phyloP scores from a whole-genome alignment of 805 yeast species.

The Wickerhamiella azyma region DNA sequence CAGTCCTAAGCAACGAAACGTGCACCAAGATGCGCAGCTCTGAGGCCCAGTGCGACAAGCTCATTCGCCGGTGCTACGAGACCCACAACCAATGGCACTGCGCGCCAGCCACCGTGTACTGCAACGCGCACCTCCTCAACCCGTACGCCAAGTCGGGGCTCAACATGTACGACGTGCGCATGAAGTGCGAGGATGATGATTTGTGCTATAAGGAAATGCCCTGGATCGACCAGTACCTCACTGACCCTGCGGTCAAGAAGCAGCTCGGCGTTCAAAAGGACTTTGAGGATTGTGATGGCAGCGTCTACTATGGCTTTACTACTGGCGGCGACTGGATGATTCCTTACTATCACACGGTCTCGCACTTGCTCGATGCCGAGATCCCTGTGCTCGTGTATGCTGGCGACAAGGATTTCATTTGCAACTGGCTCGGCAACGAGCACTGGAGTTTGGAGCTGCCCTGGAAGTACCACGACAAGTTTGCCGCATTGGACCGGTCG shows the following conservation, averaged over 20 bases:
- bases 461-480: constrained; percentile 47
- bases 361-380: constrained; percentile 47
- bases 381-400: constrained; percentile 79
- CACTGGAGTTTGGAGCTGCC: constrained; percentile 63
- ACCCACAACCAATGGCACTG: constrained; percentile 63
- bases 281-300: constrained; percentile 64
- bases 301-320: constrained; percentile 61
- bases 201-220: constrained; percentile 65
- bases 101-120: constrained; percentile 79
- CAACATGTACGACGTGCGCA: constrained; percentile 79
- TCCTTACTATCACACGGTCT: constrained; percentile 46
- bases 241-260: constrained; percentile 53
- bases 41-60: constrained; percentile 58
- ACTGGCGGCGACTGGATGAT: constrained; percentile 53
- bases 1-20: constrained; percentile 61
- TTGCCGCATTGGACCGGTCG: constrained; percentile 25
- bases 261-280: constrained; percentile 62
- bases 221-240: constrained; percentile 62
- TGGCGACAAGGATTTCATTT: constrained; percentile 88
- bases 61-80: constrained; percentile 62
- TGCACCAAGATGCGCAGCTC: constrained; percentile 54
- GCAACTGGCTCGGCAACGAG: constrained; percentile 85
- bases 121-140: constrained; percentile 59
- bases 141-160: constrained; percentile 70
- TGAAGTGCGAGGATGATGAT: constrained; percentile 19